Evolutionary conservation across 306 rosid genomes (phyloP).

Genomic region (Pyrus pyrifolia): DNA sequence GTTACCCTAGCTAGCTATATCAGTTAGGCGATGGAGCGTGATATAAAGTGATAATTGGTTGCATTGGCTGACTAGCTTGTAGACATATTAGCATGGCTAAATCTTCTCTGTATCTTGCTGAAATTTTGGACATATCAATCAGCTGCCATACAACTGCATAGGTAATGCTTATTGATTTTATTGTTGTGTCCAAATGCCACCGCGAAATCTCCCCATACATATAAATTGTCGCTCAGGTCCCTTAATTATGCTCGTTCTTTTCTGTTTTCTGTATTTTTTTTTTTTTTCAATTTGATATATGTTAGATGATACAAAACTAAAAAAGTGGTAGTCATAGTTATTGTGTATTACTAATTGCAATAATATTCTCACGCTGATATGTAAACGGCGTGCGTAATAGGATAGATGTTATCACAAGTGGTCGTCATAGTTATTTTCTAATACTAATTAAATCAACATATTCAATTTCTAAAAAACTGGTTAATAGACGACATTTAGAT

Average conservation of each 20-base stretch:
- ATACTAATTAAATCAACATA: too few species aligned
- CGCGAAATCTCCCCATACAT: not conserved
- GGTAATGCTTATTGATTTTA: not conserved
- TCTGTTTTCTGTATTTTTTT: not conserved
- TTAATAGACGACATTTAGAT: too few species aligned
- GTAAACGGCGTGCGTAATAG: too few species aligned
- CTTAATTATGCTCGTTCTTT: not conserved
- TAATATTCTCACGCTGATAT: too few species aligned
- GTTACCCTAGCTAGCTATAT: not conserved
- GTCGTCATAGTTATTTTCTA: too few species aligned
- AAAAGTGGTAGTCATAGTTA: not conserved
- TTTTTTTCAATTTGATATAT: not conserved
- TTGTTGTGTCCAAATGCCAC: conserved; percentile 5
- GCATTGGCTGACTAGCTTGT: not conserved
- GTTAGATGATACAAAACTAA: not conserved
- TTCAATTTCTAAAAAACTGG: not conserved
- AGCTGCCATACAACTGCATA: not conserved
- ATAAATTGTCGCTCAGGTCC: not conserved
- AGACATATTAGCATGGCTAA: not conserved
- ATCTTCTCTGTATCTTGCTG: not conserved
- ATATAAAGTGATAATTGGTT: not conserved
- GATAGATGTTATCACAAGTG: too few species aligned
- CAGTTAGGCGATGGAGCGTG: not conserved
- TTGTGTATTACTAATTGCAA: not conserved
- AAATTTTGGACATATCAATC: not conserved